These are phyloP conservation scores for Polysphondylium violaceum DNA, from an alignment of 78 protist species.

Conservation along the genomic window DNA sequence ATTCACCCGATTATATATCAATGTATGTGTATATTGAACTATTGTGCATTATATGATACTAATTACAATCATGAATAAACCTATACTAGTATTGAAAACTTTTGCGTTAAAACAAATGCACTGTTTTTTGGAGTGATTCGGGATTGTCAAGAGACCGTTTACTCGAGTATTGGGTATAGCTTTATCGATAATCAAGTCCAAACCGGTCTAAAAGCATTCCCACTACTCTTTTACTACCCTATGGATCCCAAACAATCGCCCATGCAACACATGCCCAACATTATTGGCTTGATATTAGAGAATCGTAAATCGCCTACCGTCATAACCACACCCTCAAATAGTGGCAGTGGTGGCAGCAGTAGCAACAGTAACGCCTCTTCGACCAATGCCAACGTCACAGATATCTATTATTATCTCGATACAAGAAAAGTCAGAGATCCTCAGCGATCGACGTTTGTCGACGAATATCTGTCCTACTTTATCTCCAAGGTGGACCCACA, in stretches of 20 bases:
- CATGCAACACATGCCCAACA: constrained; percentile 58
- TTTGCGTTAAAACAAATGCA: constrained; percentile 21
- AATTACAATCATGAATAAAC: background rate
- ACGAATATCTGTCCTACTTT: constrained; percentile 45
- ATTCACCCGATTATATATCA: constrained; percentile 58
- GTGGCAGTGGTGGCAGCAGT: too few relatives aligned
- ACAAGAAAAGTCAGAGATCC: background rate
- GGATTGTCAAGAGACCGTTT: constrained; percentile 37
- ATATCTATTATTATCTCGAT: constrained; percentile 44
- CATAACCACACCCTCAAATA: too few relatives aligned
- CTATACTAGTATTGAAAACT: constrained; percentile 55
- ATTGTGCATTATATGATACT: background rate
- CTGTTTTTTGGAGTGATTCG: constrained; percentile 36
- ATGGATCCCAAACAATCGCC: constrained; percentile 57
- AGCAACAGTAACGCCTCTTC: too few relatives aligned
- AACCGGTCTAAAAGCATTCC: constrained; percentile 45
- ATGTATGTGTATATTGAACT: background rate
- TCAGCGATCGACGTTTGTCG: background rate
- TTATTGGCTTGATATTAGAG: constrained; percentile 37
- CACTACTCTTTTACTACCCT: constrained; percentile 48
- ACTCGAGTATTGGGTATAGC: constrained; percentile 44
- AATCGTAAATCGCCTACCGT: constrained; percentile 14
- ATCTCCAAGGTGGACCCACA: constrained; percentile 36
- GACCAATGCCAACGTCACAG: too few relatives aligned
- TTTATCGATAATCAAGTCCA: constrained; percentile 16